These are phyloP conservation scores for Phytophthora sansomeana DNA, from an alignment of 352 stramenopile genomes.

Conservation along the genomic window DNA sequence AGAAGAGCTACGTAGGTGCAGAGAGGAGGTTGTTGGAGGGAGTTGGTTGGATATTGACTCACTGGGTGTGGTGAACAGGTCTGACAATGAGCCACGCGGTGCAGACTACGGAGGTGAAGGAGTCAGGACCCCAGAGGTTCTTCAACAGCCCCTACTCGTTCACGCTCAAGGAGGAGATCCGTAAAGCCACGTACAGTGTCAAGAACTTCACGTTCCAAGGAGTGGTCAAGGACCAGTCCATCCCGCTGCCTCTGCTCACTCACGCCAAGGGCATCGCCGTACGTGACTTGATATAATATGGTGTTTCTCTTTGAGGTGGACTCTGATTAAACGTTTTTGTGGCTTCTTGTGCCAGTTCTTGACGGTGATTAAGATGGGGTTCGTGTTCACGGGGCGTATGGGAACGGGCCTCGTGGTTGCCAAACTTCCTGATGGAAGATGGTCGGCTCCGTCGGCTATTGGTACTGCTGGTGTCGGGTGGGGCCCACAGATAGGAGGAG, in stretches of 20 bases:
- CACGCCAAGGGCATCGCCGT: slow-evolving; percentile 92
- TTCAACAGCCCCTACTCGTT: slow-evolving; percentile 90
- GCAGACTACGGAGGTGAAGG: slow-evolving; percentile 74
- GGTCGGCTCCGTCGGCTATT: slow-evolving; percentile 96
- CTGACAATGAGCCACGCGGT: slow-evolving; percentile 84
- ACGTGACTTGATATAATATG: slow-evolving; percentile 8
- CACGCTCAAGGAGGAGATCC: slow-evolving; percentile 92
- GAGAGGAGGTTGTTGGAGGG: no score
- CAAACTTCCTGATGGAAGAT: slow-evolving; percentile 92
- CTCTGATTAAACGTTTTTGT: neutral
- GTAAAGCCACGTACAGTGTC: slow-evolving; percentile 94
- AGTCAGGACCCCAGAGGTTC: slow-evolving; percentile 71
- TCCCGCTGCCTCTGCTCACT: slow-evolving; percentile 89
- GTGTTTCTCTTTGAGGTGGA: neutral
- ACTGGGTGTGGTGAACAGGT: slow-evolving; percentile 30
- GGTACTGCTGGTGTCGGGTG: slow-evolving; percentile 90
- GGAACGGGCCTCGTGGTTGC: slow-evolving; percentile 95
- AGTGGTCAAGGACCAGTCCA: slow-evolving; percentile 91
- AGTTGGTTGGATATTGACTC: neutral
- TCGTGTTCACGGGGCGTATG: slow-evolving; percentile 85
- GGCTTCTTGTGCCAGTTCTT: slow-evolving; percentile 70
- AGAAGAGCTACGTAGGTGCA: slow-evolving; percentile 63
- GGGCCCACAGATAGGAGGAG: slow-evolving; percentile 92
- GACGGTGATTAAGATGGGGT: slow-evolving; percentile 93
- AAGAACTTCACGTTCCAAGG: slow-evolving; percentile 92